Conservation (phyloP, 139 green algal species). For the Chlamydomonas schloesseri region DNA sequence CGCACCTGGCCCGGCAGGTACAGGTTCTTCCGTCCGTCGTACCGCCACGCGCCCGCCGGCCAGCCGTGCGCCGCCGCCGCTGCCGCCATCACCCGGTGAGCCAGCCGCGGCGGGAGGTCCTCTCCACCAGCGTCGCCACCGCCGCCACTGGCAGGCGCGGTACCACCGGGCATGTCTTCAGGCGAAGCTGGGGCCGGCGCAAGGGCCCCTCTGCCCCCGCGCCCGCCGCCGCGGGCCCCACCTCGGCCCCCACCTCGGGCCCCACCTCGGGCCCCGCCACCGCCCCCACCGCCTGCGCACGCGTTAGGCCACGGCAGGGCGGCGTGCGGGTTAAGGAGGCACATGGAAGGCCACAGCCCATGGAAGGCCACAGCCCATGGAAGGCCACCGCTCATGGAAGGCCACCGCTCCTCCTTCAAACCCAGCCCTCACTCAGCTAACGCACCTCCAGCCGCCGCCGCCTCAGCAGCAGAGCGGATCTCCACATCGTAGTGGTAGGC, state of each 20-base stretch:
- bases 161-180: no score
- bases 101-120: conserved; percentile 33
- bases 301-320: neutral
- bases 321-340: no score
- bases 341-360: no score
- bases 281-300: neutral
- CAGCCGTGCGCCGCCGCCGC: conserved; percentile 43
- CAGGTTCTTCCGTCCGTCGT: conserved; percentile 58
- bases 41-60: conserved; percentile 32
- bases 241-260: neutral
- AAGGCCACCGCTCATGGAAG: no score
- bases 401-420: no score
- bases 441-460: neutral
- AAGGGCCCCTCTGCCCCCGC: neutral
- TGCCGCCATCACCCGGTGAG: conserved; percentile 30
- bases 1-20: conserved; percentile 36
- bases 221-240: neutral
- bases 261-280: no score
- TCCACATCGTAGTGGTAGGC: conserved; percentile 42
- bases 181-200: no score
- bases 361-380: no score
- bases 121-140: neutral
- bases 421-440: no score
- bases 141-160: neutral
- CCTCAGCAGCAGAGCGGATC: conserved; percentile 2